phyloP scores from a whole-genome alignment of 345 rosid species.

The Excoecaria cochinchinensis region DNA sequence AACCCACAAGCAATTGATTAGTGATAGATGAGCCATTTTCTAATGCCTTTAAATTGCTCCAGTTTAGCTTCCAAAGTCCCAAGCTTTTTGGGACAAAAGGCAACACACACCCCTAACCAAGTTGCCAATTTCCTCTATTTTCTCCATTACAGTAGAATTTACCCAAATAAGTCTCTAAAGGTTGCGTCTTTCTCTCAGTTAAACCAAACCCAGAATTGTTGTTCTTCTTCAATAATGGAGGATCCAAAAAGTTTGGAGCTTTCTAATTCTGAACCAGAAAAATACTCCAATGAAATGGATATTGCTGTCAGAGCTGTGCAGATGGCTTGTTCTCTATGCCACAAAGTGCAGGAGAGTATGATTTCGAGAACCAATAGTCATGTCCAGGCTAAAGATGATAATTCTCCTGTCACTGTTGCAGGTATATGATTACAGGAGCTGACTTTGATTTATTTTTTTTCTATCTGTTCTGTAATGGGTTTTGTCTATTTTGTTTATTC shows the following conservation, averaged over 20 bases:
- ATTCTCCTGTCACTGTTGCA: slow-evolving; percentile 52
- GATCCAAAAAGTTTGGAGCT: slow-evolving; percentile 10
- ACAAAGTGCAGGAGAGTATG: slow-evolving; percentile 44
- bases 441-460: neutral
- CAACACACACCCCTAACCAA: slow-evolving; percentile 2
- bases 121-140: slow-evolving; percentile 8
- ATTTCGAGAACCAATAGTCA: slow-evolving; percentile 29
- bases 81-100: slow-evolving; percentile 15
- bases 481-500: neutral
- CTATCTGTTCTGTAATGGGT: neutral
- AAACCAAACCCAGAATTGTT: slow-evolving; percentile 13
- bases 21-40: neutral
- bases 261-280: slow-evolving; percentile 17
- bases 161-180: slow-evolving; percentile 13
- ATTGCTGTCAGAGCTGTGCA: slow-evolving; percentile 54
- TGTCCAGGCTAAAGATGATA: slow-evolving; percentile 49
- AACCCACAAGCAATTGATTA: neutral
- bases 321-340: slow-evolving; percentile 54
- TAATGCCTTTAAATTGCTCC: slow-evolving; percentile 48
- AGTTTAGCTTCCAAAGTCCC: slow-evolving; percentile 34
- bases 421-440: slow-evolving; percentile 27
- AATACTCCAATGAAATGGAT: slow-evolving; percentile 41
- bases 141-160: neutral
- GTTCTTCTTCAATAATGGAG: slow-evolving; percentile 35
- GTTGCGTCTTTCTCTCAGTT: slow-evolving; percentile 26